Conservation (phyloP, 2,329 filamentous ascomycete genomes). For the Monosporascus sp. region DNA sequence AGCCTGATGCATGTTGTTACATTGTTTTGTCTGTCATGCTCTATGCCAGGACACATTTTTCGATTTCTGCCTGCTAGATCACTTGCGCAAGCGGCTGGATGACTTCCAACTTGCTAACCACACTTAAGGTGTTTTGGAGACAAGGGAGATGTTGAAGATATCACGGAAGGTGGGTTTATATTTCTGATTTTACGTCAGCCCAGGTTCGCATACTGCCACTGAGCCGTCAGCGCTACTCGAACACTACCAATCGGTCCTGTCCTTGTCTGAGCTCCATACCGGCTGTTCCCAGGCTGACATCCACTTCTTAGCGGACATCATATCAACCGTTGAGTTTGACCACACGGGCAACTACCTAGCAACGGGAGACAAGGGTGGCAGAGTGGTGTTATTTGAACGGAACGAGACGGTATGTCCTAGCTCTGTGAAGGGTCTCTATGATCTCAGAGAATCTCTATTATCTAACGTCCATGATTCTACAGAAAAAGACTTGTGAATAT, state of each 20-base stretch:
- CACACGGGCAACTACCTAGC: constrained; percentile 86
- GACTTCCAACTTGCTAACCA: not conserved
- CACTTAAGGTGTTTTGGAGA: constrained; percentile 86
- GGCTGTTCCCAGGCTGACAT: constrained; percentile 15
- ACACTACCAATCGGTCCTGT: not conserved
- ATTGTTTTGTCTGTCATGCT: too few relatives aligned
- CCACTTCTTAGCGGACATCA: constrained; percentile 67
- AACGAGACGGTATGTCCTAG: constrained; percentile 78
- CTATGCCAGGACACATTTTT: too few relatives aligned
- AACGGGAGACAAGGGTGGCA: constrained; percentile 83
- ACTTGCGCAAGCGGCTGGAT: not conserved
- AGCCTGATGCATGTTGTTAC: not conserved
- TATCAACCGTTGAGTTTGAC: constrained; percentile 86
- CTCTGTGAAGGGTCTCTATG: not conserved
- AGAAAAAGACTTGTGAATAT: constrained; percentile 99
- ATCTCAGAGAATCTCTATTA: not conserved
- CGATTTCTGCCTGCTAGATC: too few relatives aligned
- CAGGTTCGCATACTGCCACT: not conserved
- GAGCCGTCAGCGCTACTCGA: not conserved
- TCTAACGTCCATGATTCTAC: constrained; percentile 12
- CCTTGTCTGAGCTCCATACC: not conserved
- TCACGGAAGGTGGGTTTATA: constrained; percentile 73
- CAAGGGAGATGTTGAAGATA: constrained; percentile 98
- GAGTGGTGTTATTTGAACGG: constrained; percentile 81
- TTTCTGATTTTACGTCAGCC: not conserved